Evolutionary conservation across 495 filamentous ascomycete species (phyloP).

Genomic region (Poronia punctata): DNA sequence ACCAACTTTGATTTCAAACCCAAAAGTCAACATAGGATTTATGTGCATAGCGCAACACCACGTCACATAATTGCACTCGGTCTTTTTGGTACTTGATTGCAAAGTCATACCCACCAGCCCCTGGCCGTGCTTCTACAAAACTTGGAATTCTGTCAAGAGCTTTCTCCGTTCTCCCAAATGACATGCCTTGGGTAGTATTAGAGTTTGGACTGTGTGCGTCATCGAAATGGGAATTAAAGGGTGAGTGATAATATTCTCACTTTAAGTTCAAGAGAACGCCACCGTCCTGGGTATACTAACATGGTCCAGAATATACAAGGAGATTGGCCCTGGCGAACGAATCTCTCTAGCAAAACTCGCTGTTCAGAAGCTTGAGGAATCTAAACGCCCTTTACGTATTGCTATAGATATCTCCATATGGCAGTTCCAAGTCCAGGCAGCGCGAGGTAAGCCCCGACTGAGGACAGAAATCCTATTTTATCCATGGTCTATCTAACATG

Average conservation of each 20-base stretch:
- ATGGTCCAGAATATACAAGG: constrained; percentile 66
- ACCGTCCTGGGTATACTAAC: too few species aligned
- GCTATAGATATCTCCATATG: constrained; percentile 97
- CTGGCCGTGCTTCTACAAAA: too few species aligned
- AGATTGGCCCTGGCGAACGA: constrained; percentile 75
- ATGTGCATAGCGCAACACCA: not conserved
- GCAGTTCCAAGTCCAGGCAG: constrained; percentile 88
- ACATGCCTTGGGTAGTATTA: not conserved
- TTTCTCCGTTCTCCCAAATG: not conserved
- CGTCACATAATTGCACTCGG: not conserved
- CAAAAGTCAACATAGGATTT: constrained; percentile 13
- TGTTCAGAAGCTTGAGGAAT: constrained; percentile 62
- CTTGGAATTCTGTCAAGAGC: too few species aligned
- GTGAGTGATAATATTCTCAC: constrained; percentile 24
- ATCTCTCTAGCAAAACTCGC: constrained; percentile 80
- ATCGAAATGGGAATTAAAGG: constrained; percentile 55
- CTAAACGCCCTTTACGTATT: constrained; percentile 67
- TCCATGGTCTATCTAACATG: not conserved
- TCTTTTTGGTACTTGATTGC: not conserved
- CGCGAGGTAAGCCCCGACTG: constrained; percentile 46
- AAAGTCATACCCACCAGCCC: too few species aligned
- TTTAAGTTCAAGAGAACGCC: too few species aligned
- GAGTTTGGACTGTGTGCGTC: too few species aligned
- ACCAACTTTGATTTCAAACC: not conserved
- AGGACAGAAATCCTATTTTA: not conserved